phyloP scores from a whole-genome alignment of 2,329 filamentous ascomycete genomes.

The Neonectria sp. region DNA sequence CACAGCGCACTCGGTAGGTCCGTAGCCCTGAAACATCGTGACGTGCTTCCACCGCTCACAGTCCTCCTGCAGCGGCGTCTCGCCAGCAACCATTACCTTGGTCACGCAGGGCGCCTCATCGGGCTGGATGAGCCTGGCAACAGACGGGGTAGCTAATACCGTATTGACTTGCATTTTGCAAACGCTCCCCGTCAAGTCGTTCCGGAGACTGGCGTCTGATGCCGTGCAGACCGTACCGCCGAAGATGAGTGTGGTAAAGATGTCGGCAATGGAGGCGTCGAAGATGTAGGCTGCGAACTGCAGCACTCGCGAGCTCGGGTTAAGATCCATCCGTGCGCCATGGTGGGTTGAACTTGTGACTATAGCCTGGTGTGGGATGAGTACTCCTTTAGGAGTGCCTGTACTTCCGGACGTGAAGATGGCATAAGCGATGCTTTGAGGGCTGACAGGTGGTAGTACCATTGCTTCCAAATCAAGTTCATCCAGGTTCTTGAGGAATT shows the following conservation, averaged over 20 bases:
- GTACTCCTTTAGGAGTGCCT: slow-evolving; percentile 67
- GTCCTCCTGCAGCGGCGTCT: slow-evolving; percentile 28
- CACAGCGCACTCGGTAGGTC: slow-evolving; percentile 28
- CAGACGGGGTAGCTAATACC: not conserved
- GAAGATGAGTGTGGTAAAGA: slow-evolving; percentile 55
- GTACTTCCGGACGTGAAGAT: slow-evolving; percentile 72
- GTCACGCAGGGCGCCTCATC: too few relatives aligned
- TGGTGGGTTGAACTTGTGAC: slow-evolving; percentile 15
- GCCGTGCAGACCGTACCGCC: slow-evolving; percentile 58
- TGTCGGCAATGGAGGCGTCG: slow-evolving; percentile 56
- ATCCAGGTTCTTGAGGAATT: not conserved
- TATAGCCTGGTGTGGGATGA: slow-evolving; percentile 42
- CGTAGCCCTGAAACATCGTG: slow-evolving; percentile 30
- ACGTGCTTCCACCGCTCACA: slow-evolving; percentile 22
- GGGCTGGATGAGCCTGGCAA: slow-evolving; percentile 7
- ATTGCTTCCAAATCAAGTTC: not conserved
- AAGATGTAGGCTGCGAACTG: slow-evolving; percentile 54
- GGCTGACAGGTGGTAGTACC: too few relatives aligned
- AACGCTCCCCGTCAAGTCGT: slow-evolving; percentile 40
- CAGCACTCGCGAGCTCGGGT: slow-evolving; percentile 19
- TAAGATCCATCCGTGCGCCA: slow-evolving; percentile 7
- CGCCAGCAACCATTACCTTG: slow-evolving; percentile 27
- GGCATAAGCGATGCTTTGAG: slow-evolving; percentile 48
- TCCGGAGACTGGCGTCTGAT: slow-evolving; percentile 45
- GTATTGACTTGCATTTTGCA: slow-evolving; percentile 16